These are phyloP conservation scores for Deinandra increscens DNA, from an alignment of 129 eudicot species.

Conservation along the genomic window DNA sequence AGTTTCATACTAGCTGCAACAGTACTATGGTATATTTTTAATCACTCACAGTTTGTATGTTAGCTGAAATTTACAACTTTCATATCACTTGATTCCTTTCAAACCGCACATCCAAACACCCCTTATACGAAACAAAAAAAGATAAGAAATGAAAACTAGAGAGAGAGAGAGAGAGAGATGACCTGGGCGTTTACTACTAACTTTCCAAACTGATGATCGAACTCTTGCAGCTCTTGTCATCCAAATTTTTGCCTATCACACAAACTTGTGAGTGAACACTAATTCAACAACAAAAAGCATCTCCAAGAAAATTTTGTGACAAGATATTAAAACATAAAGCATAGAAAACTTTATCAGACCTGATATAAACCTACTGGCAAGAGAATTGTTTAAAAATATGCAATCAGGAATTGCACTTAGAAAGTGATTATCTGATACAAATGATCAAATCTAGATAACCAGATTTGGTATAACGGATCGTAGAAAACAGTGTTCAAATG, in stretches of 20 bases:
- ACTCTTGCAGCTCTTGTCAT: slow-evolving; percentile 81
- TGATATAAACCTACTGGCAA: not conserved
- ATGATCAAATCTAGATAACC: not conserved
- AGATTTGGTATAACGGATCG: not conserved
- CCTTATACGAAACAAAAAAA: not conserved
- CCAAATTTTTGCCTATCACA: slow-evolving; percentile 65
- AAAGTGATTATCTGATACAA: not conserved
- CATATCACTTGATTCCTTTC: not conserved
- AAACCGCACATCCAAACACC: not conserved
- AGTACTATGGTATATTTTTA: not conserved
- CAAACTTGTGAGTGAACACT: slow-evolving; percentile 1
- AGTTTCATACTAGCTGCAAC: not conserved
- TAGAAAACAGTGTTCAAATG: not conserved
- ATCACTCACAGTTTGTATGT: not conserved
- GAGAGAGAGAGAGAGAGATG: not conserved
- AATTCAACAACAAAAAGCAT: not conserved
- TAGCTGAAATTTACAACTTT: not conserved
- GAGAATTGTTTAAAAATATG: not conserved
- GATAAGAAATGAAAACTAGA: not conserved
- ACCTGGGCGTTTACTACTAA: slow-evolving; percentile 83
- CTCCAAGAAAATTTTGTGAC: not conserved
- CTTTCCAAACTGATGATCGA: slow-evolving; percentile 88
- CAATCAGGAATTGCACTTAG: not conserved
- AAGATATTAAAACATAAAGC: not conserved
- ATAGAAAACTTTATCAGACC: not conserved